A percentile compares a stretch with the other conserved stretches of the same genome.
phyloP scores from a whole-genome alignment of 495 filamentous ascomycete species.

The Penicillium cataractarum region DNA sequence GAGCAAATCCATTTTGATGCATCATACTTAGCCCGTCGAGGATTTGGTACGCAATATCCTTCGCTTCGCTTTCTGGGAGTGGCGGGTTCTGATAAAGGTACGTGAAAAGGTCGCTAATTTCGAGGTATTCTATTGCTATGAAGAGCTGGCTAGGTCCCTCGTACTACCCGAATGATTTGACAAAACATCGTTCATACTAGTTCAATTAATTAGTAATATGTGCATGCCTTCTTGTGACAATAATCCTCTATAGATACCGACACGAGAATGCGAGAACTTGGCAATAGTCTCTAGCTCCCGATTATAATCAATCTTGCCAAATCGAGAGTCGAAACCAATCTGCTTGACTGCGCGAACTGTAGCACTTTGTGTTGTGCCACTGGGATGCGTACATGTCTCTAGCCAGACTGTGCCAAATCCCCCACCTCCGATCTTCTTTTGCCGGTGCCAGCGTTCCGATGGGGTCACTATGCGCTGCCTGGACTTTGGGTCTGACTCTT shows the following conservation, averaged over 20 bases:
- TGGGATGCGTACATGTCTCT: constrained; percentile 28
- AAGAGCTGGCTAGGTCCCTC: constrained; percentile 28
- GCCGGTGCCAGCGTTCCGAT: constrained; percentile 31
- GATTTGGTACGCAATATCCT: constrained; percentile 43
- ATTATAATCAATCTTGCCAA: constrained; percentile 24
- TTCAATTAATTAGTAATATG: background rate
- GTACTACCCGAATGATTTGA: constrained; percentile 38
- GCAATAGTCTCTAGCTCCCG: constrained; percentile 43
- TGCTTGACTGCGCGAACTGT: constrained; percentile 18
- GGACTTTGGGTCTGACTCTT: constrained; percentile 15
- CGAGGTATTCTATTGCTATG: constrained; percentile 45
- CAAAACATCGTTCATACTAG: constrained; percentile 26
- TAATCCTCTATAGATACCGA: background rate
- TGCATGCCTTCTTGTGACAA: background rate
- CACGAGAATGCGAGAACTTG: constrained; percentile 39
- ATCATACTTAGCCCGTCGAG: constrained; percentile 49
- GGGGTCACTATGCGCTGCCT: constrained; percentile 10
- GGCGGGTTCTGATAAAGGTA: constrained; percentile 19
- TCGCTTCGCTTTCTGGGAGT: constrained; percentile 42
- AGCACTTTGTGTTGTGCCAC: no score
- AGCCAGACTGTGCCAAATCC: constrained; percentile 41
- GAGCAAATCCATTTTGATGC: constrained; percentile 51
- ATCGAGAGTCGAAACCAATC: constrained; percentile 18
- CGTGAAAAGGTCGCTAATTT: constrained; percentile 24
- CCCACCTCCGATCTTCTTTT: constrained; percentile 31